phyloP scores from a whole-genome alignment of 192 early-diverging fungal species.

The Diversispora epigaea region DNA sequence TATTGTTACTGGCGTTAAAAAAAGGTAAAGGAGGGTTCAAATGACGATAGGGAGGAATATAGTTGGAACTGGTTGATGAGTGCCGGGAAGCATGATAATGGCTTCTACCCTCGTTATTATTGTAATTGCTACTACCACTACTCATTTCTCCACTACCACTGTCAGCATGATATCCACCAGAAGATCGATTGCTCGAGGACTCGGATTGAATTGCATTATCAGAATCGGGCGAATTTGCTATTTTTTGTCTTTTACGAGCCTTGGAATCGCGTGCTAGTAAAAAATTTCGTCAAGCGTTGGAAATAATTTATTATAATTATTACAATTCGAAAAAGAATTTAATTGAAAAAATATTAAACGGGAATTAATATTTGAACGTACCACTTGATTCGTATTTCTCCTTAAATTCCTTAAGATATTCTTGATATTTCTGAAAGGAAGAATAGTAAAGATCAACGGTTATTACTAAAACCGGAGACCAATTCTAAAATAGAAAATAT shows the following conservation, averaged over 20 bases:
- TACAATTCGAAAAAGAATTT: not conserved
- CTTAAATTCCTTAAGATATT: slow-evolving; percentile 42
- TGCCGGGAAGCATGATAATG: too few relatives aligned
- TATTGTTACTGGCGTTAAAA: too few relatives aligned
- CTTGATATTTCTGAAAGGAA: slow-evolving; percentile 39
- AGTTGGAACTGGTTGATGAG: too few relatives aligned
- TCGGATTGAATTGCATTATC: too few relatives aligned
- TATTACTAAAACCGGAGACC: not conserved
- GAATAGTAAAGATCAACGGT: not conserved
- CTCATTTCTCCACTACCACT: slow-evolving; percentile 12
- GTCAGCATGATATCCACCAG: slow-evolving; percentile 18
- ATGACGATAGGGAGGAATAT: too few relatives aligned
- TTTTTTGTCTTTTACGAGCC: not conserved
- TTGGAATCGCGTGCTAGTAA: slow-evolving; percentile 11
- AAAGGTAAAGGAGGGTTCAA: too few relatives aligned
- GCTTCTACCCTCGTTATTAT: too few relatives aligned
- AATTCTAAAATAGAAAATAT: not conserved
- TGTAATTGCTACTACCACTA: slow-evolving; percentile 34
- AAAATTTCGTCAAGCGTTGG: too few relatives aligned
- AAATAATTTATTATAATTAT: not conserved
- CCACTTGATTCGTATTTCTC: slow-evolving; percentile 41
- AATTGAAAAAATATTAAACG: slow-evolving; percentile 2
- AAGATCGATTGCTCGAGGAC: slow-evolving; percentile 23
- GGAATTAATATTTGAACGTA: not conserved
- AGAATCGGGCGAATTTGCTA: not conserved